Evolutionary conservation across 2,329 filamentous ascomycete genomes (phyloP).

Genomic region (Cadophora sp.): DNA sequence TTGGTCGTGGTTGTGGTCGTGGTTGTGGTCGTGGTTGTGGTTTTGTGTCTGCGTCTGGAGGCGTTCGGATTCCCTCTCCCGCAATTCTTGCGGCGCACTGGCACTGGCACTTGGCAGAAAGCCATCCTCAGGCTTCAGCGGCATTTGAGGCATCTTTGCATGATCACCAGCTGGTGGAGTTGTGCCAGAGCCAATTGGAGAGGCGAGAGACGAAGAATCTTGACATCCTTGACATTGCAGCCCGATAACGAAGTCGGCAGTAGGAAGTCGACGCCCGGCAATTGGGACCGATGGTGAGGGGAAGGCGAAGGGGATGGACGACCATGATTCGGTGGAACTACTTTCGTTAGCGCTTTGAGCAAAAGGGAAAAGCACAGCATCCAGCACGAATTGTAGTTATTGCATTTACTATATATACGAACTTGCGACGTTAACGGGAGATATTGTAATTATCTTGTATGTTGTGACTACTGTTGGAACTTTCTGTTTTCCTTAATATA

Average conservation of each 20-base stretch:
- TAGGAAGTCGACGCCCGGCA: neutral
- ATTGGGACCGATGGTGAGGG: neutral
- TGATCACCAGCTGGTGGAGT: constrained; percentile 2
- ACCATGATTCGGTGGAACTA: neutral
- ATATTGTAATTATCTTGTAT: too few relatives aligned
- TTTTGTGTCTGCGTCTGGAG: neutral
- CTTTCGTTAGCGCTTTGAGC: neutral
- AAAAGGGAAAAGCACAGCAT: neutral
- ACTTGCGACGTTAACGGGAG: too few relatives aligned
- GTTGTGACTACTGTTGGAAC: too few relatives aligned
- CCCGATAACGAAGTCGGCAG: constrained; percentile 3
- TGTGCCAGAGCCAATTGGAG: neutral
- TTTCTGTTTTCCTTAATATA: too few relatives aligned
- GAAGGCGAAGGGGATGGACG: neutral
- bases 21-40: neutral
- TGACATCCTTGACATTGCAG: neutral
- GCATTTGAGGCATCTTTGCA: constrained; percentile 9
- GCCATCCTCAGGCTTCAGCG: constrained; percentile 10
- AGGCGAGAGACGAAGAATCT: constrained; percentile 1
- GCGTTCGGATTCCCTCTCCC: constrained; percentile 5
- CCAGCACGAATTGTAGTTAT: neutral
- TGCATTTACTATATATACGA: too few relatives aligned
- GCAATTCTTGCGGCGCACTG: constrained; percentile 13
- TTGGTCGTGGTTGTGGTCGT: neutral
- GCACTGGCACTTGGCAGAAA: neutral